Evolutionary conservation across 805 yeast genomes (phyloP).

Genomic region (Zygotorulaspora sp.): DNA sequence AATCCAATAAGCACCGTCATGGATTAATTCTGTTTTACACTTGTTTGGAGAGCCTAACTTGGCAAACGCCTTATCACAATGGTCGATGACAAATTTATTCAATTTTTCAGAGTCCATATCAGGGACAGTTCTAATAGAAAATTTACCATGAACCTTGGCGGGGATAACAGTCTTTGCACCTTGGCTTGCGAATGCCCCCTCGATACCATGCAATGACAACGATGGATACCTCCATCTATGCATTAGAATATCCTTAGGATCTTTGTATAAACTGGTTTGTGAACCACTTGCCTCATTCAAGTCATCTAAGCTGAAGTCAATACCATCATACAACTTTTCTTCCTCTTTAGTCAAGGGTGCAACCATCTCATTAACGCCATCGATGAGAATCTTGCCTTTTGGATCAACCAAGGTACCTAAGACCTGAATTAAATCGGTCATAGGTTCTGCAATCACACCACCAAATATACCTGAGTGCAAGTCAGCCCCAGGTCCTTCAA

Average conservation of each 20-base stretch:
- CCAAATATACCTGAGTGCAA: conserved; percentile 97
- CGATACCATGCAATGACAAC: conserved; percentile 91
- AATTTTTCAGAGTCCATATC: conserved; percentile 77
- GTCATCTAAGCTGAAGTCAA: conserved; percentile 80
- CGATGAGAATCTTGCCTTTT: conserved; percentile 77
- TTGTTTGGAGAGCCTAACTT: conserved; percentile 74
- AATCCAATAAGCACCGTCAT: conserved; percentile 96
- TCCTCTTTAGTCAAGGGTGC: conserved; percentile 87
- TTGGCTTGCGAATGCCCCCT: conserved; percentile 90
- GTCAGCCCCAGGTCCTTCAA: conserved; percentile 94
- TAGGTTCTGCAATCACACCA: conserved; percentile 95
- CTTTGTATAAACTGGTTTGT: conserved; percentile 68
- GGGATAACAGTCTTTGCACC: conserved; percentile 99
- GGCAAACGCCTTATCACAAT: conserved; percentile 61
- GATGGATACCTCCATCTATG: conserved; percentile 99
- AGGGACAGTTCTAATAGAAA: conserved; percentile 96
- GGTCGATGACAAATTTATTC: conserved; percentile 69
- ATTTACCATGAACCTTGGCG: conserved; percentile 88
- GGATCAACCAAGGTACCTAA: conserved; percentile 73
- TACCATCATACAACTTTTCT: conserved; percentile 70
- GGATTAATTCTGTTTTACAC: conserved; percentile 68
- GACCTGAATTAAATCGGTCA: conserved; percentile 83
- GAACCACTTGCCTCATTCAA: conserved; percentile 88
- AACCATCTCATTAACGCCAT: conserved; percentile 90
- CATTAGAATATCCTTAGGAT: conserved; percentile 83